Percentiles rank a stretch among this genome's conserved stretches.
These are phyloP conservation scores for Aspergillus wentii DNA, from an alignment of 495 filamentous ascomycete genomes.

Conservation along the genomic window DNA sequence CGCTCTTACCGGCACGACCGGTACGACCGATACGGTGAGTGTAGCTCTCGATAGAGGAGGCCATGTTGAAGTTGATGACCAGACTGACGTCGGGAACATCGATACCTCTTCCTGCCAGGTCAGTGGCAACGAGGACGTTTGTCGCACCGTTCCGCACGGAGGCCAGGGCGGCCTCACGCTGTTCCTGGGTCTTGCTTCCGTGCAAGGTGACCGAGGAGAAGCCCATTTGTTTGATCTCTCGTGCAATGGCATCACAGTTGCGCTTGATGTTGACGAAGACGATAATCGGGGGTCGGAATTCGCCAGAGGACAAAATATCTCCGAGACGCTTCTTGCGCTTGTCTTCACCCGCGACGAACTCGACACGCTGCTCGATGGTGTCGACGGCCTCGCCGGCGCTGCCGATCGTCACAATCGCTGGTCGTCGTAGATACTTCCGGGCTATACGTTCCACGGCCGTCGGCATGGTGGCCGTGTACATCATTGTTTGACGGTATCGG, in stretches of 20 bases:
- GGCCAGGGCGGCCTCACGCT: conserved; percentile 91
- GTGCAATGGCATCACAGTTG: conserved; percentile 93
- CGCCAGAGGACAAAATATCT: conserved; percentile 80
- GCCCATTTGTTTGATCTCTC: conserved; percentile 93
- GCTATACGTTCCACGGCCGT: conserved; percentile 90
- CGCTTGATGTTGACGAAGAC: conserved; percentile 99
- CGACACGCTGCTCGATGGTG: conserved; percentile 95
- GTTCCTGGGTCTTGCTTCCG: conserved; percentile 94
- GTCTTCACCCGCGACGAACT: conserved; percentile 89
- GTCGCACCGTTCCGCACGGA: conserved; percentile 73
- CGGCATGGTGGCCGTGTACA: conserved; percentile 99
- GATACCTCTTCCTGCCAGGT: conserved; percentile 96
- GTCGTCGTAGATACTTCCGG: conserved; percentile 88
- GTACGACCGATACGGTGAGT: conserved; percentile 98
- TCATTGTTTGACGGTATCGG: conserved; percentile 97
- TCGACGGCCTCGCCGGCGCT: conserved; percentile 97
- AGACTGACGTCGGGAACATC: conserved; percentile 92
- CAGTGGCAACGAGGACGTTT: conserved; percentile 93
- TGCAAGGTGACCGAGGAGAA: conserved; percentile 89
- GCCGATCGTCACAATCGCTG: conserved; percentile 92
- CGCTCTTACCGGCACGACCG: conserved; percentile 95
- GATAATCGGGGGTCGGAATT: conserved; percentile 91
- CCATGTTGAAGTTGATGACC: conserved; percentile 99
- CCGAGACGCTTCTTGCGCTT: conserved; percentile 93
- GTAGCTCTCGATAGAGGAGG: conserved; percentile 87